Evolutionary conservation across 495 filamentous ascomycete genomes (phyloP).

Genomic region (Lophiostoma macrostomum): DNA sequence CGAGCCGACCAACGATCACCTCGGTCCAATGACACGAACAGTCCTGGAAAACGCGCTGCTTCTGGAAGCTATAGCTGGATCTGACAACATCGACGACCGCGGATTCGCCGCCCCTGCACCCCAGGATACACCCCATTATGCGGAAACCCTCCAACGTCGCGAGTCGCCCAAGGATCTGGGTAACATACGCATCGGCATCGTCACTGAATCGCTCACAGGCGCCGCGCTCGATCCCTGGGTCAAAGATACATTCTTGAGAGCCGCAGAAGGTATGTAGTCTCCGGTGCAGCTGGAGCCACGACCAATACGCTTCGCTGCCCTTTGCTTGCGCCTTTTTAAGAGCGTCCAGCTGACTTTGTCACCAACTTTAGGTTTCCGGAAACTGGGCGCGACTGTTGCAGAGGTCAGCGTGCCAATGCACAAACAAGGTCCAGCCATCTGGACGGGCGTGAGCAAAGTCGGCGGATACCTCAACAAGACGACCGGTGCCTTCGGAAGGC

Average conservation of each 20-base stretch:
- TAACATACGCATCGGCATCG: constrained; percentile 53
- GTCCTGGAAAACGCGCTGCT: constrained; percentile 51
- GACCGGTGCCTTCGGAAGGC: constrained; percentile 43
- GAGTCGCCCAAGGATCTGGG: constrained; percentile 42
- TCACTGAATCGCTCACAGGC: constrained; percentile 51
- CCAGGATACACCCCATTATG: constrained; percentile 38
- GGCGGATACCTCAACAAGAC: constrained; percentile 45
- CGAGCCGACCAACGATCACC: constrained; percentile 40
- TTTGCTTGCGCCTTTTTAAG: too few relatives aligned
- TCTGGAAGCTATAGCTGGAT: constrained; percentile 53
- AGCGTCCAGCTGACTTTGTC: too few relatives aligned
- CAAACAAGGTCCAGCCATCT: constrained; percentile 47
- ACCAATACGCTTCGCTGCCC: too few relatives aligned
- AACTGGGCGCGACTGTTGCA: constrained; percentile 52
- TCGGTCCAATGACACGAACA: constrained; percentile 45
- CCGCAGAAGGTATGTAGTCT: too few relatives aligned
- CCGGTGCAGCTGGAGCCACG: too few relatives aligned
- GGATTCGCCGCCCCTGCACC: constrained; percentile 40
- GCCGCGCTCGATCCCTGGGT: constrained; percentile 46
- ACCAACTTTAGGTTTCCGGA: too few relatives aligned
- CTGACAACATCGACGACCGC: constrained; percentile 57
- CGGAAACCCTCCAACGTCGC: constrained; percentile 31
- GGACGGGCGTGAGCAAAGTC: constrained; percentile 49
- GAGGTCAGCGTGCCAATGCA: constrained; percentile 55
- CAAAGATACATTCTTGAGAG: constrained; percentile 43